Base-by-base conservation (phyloP, 1,284 basidiomycete genomes). In the Volvariella volvacea region DNA sequence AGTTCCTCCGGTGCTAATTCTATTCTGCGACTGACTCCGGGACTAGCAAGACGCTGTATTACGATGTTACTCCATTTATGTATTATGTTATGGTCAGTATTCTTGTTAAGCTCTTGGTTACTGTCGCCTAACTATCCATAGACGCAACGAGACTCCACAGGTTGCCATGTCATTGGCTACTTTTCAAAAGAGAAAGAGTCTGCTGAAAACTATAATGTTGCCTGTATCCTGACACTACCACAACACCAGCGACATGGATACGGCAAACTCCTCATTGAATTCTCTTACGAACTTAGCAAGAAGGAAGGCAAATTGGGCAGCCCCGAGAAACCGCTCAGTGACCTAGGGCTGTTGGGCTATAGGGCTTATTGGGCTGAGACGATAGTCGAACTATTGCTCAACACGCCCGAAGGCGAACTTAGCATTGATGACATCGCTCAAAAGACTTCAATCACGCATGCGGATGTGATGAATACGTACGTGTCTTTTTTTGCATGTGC, bases 111-210 rank as follows among this genome's bases (percentile, higher is more conserved):
- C 48, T 39, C 32, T 49, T 39, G 15, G 19, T 16, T n/a, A 22
- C 9, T n/a, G 6, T 12, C 19, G 22, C 8, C 22, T 32, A 16
- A 41, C 28, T 10, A 9, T 30, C 20, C 32, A 21, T 40, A 89
- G 87, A 77, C 85, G 44, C 82, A 87, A 58, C 82, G 92, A 50
- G 95, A 99, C 68, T 84, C 90, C 22, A 71, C 77, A 17, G 96
- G 96, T 15, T 92, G 90, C 60, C 96, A 99, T 62, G 69, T 97
- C 52, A 89, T 99, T 51, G 95, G 95, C 32, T 99, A 98, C 69
- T 99, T 99, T 64, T 97, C 93, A 25, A 99, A 99, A 61, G 96
- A 99, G 67, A 99, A 99, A 63, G 96, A 99, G 63, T 96, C 83
- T 4, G 88, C 95, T 12, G 95, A 99, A 59, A 92, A 85, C 55